phyloP scores from a whole-genome alignment of 768 basidiomycete genomes.

The Mycena polygramma region DNA sequence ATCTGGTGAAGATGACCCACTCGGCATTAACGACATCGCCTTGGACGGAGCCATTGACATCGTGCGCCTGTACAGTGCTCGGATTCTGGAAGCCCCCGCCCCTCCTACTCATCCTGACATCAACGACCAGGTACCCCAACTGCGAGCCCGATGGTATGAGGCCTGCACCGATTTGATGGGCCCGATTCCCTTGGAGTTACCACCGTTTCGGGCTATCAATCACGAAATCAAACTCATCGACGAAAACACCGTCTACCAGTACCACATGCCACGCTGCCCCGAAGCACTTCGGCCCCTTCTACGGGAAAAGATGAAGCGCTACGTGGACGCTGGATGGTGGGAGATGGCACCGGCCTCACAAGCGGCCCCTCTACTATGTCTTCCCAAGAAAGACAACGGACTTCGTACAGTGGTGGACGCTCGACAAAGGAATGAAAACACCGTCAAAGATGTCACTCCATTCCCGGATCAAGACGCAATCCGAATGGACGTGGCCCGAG shows the following conservation, averaged over 20 bases:
- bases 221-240: slow-evolving; percentile 49
- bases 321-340: slow-evolving; percentile 23
- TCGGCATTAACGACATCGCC: background rate
- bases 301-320: slow-evolving; percentile 25
- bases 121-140: slow-evolving; percentile 9
- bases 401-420: slow-evolving; percentile 52
- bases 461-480: too few species aligned
- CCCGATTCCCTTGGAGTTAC: slow-evolving; percentile 36
- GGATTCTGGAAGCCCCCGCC: background rate
- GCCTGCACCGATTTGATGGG: slow-evolving; percentile 33
- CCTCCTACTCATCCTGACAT: background rate
- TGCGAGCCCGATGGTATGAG: too few species aligned
- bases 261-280: too few species aligned
- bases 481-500: too few species aligned
- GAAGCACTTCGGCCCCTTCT: slow-evolving; percentile 34
- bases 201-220: slow-evolving; percentile 47
- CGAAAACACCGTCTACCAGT: slow-evolving; percentile 35
- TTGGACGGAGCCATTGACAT: background rate
- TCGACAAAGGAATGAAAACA: slow-evolving; percentile 56
- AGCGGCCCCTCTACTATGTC: slow-evolving; percentile 43
- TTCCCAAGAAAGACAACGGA: slow-evolving; percentile 43
- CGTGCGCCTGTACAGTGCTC: background rate
- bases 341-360: slow-evolving; percentile 24
- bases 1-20: background rate
- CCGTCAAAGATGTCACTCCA: slow-evolving; percentile 48